Conservation (phyloP, 2,329 filamentous ascomycete species). For the Colletotrichum gloeosporioides region DNA sequence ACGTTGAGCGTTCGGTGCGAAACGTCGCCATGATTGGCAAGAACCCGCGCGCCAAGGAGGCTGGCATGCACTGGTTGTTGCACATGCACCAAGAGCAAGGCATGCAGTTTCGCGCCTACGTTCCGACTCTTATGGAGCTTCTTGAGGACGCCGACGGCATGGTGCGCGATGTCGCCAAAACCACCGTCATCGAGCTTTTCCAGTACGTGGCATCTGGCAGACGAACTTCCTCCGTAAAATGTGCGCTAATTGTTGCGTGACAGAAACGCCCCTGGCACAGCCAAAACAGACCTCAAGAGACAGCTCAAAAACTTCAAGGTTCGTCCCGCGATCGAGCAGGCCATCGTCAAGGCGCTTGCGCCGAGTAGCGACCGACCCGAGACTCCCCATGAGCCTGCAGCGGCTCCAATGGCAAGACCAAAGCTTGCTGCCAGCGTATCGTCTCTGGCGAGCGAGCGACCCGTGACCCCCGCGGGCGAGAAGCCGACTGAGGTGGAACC, state of each 20-base stretch:
- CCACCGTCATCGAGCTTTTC: constrained; percentile 86
- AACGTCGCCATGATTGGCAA: constrained; percentile 80
- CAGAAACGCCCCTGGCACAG: constrained; percentile 75
- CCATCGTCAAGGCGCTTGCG: constrained; percentile 78
- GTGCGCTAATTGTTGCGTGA: constrained; percentile 83
- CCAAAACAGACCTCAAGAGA: constrained; percentile 87
- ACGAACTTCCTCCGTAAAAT: constrained; percentile 29
- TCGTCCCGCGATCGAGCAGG: constrained; percentile 81
- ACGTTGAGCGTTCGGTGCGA: constrained; percentile 82
- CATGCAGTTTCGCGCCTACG: constrained; percentile 82
- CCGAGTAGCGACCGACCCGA: constrained; percentile 52
- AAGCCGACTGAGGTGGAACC: constrained; percentile 78
- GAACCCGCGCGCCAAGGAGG: constrained; percentile 84
- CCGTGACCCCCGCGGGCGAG: constrained; percentile 68
- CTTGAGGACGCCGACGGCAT: constrained; percentile 89
- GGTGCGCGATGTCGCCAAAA: constrained; percentile 85
- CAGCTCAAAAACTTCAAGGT: constrained; percentile 86
- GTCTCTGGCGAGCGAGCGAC: constrained; percentile 54
- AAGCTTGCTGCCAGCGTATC: constrained; percentile 58
- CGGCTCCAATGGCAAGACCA: constrained; percentile 45
- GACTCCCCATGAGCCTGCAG: constrained; percentile 40
- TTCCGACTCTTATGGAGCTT: constrained; percentile 81
- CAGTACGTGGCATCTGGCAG: constrained; percentile 54
- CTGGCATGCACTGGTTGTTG: constrained; percentile 83
- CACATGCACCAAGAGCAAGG: constrained; percentile 83